phyloP scores from a whole-genome alignment of 2,329 filamentous ascomycete genomes.

The Endocalyx cinctus region DNA sequence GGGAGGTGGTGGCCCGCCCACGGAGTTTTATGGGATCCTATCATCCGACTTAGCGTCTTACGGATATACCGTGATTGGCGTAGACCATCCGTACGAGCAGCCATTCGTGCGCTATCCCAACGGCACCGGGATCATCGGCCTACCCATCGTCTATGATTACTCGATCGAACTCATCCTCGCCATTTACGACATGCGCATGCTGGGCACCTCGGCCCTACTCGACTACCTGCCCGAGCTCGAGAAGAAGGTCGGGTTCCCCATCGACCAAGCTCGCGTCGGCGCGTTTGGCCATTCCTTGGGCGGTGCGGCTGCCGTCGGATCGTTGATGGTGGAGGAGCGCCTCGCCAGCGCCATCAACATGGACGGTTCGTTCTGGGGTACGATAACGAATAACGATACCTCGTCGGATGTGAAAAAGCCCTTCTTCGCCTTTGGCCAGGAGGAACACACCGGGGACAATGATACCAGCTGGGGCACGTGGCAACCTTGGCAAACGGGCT shows the following conservation, averaged over 20 bases:
- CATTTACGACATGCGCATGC: slow-evolving; percentile 9
- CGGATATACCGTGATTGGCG: slow-evolving; percentile 16
- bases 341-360: slow-evolving; percentile 17
- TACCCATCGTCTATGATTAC: slow-evolving; percentile 5
- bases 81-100: slow-evolving; percentile 22
- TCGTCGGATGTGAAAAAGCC: slow-evolving; percentile 16
- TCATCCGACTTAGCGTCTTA: slow-evolving; percentile 10
- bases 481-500: slow-evolving; percentile 14
- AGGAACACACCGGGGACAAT: slow-evolving; percentile 9
- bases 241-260: slow-evolving; percentile 8
- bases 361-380: slow-evolving; percentile 15
- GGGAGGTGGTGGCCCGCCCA: slow-evolving; percentile 5
- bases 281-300: slow-evolving; percentile 20
- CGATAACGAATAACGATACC: slow-evolving; percentile 6
- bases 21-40: slow-evolving; percentile 8
- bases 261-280: slow-evolving; percentile 12
- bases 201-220: slow-evolving; percentile 13
- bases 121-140: slow-evolving; percentile 16
- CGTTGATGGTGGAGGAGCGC: slow-evolving; percentile 6
- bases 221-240: slow-evolving; percentile 11
- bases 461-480: slow-evolving; percentile 17
- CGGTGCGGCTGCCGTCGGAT: slow-evolving; percentile 14
- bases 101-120: slow-evolving; percentile 21
- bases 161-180: slow-evolving; percentile 4
- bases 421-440: slow-evolving; percentile 14